phyloP scores from a whole-genome alignment of 2,329 filamentous ascomycete species.

The Allantophomopsis lycopodina region DNA sequence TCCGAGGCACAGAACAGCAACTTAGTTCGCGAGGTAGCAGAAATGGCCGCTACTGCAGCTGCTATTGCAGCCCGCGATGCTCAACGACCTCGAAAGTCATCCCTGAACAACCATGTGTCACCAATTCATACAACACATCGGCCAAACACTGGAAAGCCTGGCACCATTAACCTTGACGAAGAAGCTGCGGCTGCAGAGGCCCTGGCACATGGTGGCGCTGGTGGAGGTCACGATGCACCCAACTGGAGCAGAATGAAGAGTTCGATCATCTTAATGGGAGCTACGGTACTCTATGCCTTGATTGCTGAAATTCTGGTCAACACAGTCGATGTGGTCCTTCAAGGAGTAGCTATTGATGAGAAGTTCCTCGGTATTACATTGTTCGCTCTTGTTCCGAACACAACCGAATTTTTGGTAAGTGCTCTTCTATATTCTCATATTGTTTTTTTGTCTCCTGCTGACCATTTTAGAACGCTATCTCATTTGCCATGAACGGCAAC shows the following conservation, averaged over 20 bases:
- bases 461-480: constrained; percentile 71
- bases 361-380: constrained; percentile 96
- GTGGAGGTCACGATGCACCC: constrained; percentile 86
- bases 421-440: background rate
- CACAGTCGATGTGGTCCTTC: constrained; percentile 90
- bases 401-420: constrained; percentile 86
- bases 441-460: constrained; percentile 4
- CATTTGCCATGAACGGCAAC: constrained; percentile 98
- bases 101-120: constrained; percentile 11
- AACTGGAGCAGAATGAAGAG: constrained; percentile 95
- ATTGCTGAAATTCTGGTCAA: constrained; percentile 96
- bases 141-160: constrained; percentile 14
- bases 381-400: constrained; percentile 94
- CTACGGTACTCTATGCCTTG: constrained; percentile 86
- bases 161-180: constrained; percentile 20
- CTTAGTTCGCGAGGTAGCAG: constrained; percentile 75
- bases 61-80: constrained; percentile 76
- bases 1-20: constrained; percentile 71
- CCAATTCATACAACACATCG: constrained; percentile 18
- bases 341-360: constrained; percentile 83
- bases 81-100: constrained; percentile 35
- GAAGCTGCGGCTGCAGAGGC: constrained; percentile 15
- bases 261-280: constrained; percentile 73
- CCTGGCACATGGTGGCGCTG: constrained; percentile 20
- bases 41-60: constrained; percentile 85